Evolutionary conservation across 169 alveolate species (phyloP).

Genomic region (Cryptosporidium tyzzeri): DNA sequence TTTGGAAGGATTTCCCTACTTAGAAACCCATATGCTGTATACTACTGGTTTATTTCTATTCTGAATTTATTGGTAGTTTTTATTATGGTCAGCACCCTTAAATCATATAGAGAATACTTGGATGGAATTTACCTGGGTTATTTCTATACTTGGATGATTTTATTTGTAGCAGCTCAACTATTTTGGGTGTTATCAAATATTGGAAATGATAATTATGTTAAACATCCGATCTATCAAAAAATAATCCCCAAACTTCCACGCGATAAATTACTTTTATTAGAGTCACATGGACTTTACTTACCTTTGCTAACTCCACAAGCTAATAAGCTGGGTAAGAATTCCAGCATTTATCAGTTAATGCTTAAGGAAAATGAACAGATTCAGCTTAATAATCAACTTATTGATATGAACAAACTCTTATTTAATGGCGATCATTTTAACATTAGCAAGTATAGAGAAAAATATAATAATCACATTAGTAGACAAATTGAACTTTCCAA

Average conservation of each 20-base stretch:
- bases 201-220: constrained; percentile 51
- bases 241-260: constrained; percentile 30
- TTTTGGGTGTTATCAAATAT: constrained; percentile 56
- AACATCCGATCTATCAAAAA: constrained; percentile 59
- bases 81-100: constrained; percentile 60
- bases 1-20: constrained; percentile 78
- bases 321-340: constrained; percentile 12
- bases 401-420: constrained; percentile 45
- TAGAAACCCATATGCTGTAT: constrained; percentile 81
- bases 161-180: constrained; percentile 39
- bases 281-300: constrained; percentile 39
- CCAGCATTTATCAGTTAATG: constrained; percentile 57
- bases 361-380: constrained; percentile 67
- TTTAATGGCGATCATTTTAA: constrained; percentile 53
- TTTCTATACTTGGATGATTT: constrained; percentile 37
- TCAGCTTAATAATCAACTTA: constrained; percentile 37
- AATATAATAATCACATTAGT: constrained; percentile 30
- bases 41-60: constrained; percentile 82
- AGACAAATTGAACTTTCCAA: constrained; percentile 60
- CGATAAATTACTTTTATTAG: constrained; percentile 33
- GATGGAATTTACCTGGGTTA: constrained; percentile 19
- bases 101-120: constrained; percentile 38
- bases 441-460: constrained; percentile 39
- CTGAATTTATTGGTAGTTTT: constrained; percentile 76
- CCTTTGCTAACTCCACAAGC: constrained; percentile 42